Conservation (phyloP, 306 rosid genomes). For the Inga laurina region DNA sequence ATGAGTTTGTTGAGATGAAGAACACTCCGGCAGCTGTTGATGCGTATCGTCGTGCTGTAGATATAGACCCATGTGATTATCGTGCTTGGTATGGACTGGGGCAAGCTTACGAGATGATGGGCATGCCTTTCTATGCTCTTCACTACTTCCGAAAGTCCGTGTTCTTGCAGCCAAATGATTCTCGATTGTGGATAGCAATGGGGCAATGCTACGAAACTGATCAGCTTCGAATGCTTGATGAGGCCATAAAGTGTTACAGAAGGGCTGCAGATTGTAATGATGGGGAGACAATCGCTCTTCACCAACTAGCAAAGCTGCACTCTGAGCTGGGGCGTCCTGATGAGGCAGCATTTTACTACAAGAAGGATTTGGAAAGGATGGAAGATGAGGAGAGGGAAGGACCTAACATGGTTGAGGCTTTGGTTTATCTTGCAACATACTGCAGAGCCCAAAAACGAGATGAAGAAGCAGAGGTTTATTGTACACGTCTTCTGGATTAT, state of each 20-base stretch:
- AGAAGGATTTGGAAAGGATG: slow-evolving; percentile 95
- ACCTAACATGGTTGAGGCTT: slow-evolving; percentile 92
- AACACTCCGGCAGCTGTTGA: slow-evolving; percentile 97
- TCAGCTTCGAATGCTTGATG: slow-evolving; percentile 83
- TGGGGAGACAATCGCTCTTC: slow-evolving; percentile 91
- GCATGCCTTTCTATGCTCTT: slow-evolving; percentile 91
- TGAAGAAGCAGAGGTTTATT: slow-evolving; percentile 93
- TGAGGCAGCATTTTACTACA: slow-evolving; percentile 92
- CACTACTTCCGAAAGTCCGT: slow-evolving; percentile 92
- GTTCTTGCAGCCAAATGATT: slow-evolving; percentile 90
- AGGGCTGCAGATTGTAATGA: slow-evolving; percentile 88
- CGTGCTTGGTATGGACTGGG: slow-evolving; percentile 99
- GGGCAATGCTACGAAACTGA: slow-evolving; percentile 89
- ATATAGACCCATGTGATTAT: slow-evolving; percentile 83
- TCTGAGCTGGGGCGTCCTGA: slow-evolving; percentile 67
- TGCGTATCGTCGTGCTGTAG: slow-evolving; percentile 96
- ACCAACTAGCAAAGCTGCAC: slow-evolving; percentile 80
- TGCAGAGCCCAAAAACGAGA: slow-evolving; percentile 53
- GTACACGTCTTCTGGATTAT: slow-evolving; percentile 95
- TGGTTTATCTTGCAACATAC: slow-evolving; percentile 75
- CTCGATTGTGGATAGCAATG: slow-evolving; percentile 97
- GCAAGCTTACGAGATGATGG: slow-evolving; percentile 99
- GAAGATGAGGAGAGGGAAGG: slow-evolving; percentile 96
- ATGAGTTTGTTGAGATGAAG: slow-evolving; percentile 98
- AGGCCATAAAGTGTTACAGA: slow-evolving; percentile 87